phyloP scores from a whole-genome alignment of 2,329 filamentous ascomycete species.

The Scedosporium dehoogii region DNA sequence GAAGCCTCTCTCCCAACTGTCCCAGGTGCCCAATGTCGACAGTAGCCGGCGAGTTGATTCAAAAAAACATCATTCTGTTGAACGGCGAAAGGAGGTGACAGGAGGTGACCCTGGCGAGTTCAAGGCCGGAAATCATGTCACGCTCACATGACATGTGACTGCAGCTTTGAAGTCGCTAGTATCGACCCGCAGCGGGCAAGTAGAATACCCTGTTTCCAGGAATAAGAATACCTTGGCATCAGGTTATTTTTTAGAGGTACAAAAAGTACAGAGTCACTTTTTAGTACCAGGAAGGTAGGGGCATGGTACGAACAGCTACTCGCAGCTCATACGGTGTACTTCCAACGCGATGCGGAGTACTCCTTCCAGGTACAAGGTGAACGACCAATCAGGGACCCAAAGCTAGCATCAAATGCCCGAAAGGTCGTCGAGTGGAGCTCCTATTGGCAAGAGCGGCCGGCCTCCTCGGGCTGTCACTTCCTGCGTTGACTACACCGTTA shows the following conservation, averaged over 20 bases:
- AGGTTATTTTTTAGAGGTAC: background rate
- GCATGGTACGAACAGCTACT: background rate
- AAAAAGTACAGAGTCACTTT: background rate
- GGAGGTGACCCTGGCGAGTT: background rate
- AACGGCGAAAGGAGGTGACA: background rate
- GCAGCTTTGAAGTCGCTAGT: background rate
- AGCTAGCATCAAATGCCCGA: background rate
- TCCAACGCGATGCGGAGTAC: background rate
- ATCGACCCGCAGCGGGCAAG: background rate
- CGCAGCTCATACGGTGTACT: constrained; percentile 1
- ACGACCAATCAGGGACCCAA: background rate
- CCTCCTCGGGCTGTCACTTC: background rate
- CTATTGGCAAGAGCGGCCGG: background rate
- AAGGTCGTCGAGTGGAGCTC: background rate
- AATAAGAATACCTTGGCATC: background rate
- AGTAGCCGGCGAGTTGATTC: background rate
- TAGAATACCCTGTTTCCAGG: background rate
- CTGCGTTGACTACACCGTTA: background rate
- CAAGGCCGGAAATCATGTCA: constrained; percentile 3
- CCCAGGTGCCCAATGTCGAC: background rate
- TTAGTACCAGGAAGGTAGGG: background rate
- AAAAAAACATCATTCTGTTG: background rate
- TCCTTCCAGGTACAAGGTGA: background rate
- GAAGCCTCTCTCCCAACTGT: too few relatives aligned
- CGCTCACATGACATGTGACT: constrained; percentile 7